Conservation (phyloP, 2,329 filamentous ascomycete genomes). For the Elsinoe perseae region DNA sequence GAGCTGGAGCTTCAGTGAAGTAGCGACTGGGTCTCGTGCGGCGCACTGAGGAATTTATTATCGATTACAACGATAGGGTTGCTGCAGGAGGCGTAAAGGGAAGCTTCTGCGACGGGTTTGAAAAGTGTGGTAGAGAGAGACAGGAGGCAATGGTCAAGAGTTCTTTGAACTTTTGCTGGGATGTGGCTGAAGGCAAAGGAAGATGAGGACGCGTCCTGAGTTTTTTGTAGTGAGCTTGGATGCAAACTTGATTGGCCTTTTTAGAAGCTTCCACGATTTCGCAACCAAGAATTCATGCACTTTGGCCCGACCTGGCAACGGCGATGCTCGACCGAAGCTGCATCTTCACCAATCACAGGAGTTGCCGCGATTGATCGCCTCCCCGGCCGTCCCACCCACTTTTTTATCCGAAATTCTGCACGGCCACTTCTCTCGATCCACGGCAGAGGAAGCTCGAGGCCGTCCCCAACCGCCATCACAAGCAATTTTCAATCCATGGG, state of each 20-base stretch:
- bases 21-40: slow-evolving; percentile 8
- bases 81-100: neutral
- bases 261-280: neutral
- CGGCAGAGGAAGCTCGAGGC: neutral
- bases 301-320: slow-evolving; percentile 7
- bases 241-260: neutral
- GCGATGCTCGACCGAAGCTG: neutral
- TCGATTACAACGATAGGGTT: slow-evolving; percentile 11
- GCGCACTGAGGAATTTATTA: slow-evolving; percentile 11
- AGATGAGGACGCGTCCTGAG: slow-evolving; percentile 1
- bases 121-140: slow-evolving; percentile 12
- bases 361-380: neutral
- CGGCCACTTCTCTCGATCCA: neutral
- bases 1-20: neutral
- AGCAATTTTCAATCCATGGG: neutral
- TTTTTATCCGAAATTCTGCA: neutral
- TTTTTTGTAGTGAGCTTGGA: neutral
- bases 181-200: slow-evolving; percentile 12
- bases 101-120: slow-evolving; percentile 10
- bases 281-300: neutral
- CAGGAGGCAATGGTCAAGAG: slow-evolving; percentile 4
- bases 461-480: neutral
- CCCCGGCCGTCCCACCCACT: neutral
- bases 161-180: neutral
- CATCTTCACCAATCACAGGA: neutral